A percentile compares a stretch with the other conserved stretches of the same genome.
phyloP scores from a whole-genome alignment of 2,329 filamentous ascomycete species.

The Nannizzia gypsea region DNA sequence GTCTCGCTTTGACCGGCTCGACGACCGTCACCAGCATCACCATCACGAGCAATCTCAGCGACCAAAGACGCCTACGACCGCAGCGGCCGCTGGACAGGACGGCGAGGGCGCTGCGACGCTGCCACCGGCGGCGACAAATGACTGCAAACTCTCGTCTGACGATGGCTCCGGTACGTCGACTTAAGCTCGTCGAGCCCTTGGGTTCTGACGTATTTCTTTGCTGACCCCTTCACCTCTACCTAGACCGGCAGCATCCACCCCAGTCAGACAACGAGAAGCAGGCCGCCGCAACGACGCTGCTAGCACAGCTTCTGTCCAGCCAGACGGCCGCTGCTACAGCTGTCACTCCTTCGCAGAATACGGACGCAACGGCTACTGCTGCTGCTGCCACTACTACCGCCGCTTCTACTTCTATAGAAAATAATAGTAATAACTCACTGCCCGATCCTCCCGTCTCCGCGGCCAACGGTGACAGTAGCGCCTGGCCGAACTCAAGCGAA shows the following conservation, averaged over 20 bases:
- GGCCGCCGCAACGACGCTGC: constrained; percentile 30
- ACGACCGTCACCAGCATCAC: constrained; percentile 7
- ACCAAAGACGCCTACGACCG: neutral
- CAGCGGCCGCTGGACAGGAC: neutral
- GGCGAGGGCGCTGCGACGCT: neutral
- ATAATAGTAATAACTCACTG: neutral
- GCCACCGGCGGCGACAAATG: neutral
- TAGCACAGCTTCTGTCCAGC: constrained; percentile 32
- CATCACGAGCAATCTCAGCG: neutral
- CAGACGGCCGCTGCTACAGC: constrained; percentile 11
- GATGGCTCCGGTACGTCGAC: neutral
- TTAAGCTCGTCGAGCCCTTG: neutral
- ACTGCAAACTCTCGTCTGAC: neutral
- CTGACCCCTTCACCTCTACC: neutral
- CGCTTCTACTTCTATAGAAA: too few relatives aligned
- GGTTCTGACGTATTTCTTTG: neutral
- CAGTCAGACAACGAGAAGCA: constrained; percentile 26
- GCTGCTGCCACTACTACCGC: too few relatives aligned
- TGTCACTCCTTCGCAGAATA: neutral
- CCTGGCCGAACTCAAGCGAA: neutral
- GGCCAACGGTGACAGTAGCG: neutral
- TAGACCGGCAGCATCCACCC: neutral
- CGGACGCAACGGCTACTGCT: too few relatives aligned
- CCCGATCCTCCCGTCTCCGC: neutral
- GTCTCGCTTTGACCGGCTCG: constrained; percentile 29